Base-by-base conservation (phyloP, 352 stramenopile genomes). In the Blastocystis sp. region DNA sequence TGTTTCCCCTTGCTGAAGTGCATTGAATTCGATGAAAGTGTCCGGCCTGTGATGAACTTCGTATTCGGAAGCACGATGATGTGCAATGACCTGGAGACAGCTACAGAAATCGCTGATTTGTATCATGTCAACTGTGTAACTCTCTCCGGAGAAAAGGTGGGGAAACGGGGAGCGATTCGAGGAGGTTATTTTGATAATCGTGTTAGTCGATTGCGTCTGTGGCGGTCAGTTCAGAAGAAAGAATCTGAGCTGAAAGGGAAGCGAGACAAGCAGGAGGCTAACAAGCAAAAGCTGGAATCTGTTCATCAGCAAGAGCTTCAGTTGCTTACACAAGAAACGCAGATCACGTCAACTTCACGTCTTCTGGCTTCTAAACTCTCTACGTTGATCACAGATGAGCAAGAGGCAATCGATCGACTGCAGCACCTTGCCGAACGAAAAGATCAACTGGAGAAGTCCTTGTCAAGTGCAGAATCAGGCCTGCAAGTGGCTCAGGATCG, bases 61-160 rank as follows among this genome's bases (percentile, higher is more conserved):
- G 94, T 98, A 9, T 98, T 99, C 92, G 95, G 96, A 39, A 96
- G 96, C 79, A 99, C 98, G 84, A 90, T 99, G 8, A 87, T 99
- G 62, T 98, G 97, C 29, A 92, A 94, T 0, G 95, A 97, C 90
- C 91, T 98, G 37, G 95, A 98, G 43, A 93, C 95, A 8, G 93
- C 93, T 15, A 90, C 91, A 9, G 91, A 91, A 23, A 93, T 92
- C 90, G 91, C 91, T 61, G 91, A 92, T 6, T 91, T 95, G 90
- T 91, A 90, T 91, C 45, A 95, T 80, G 98, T 98, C 94, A 97
- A 99, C 92, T 98, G 96, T 68, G 93, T 99, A 61, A 99, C 97
- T 9, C 91, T 99, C 15, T 96, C 99, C 54, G 97, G 97, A 62
- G 97, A 99, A 90, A 94, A 98, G 91, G 97, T 98, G 70, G 96